phyloP scores from a whole-genome alignment of 371 early-diverging fungal genomes.

The Actinomucor elegans region DNA sequence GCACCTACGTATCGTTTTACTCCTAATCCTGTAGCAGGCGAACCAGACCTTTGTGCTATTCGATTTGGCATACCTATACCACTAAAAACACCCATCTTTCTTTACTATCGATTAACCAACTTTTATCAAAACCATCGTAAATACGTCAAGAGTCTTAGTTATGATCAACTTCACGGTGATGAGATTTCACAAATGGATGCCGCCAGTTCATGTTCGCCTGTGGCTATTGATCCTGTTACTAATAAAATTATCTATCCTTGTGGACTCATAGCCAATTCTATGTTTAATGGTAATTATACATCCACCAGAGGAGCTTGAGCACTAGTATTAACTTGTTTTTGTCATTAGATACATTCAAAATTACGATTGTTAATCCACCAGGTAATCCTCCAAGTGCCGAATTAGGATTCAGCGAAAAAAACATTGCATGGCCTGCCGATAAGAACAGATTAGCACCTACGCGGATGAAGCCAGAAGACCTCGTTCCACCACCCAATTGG shows the following conservation, averaged over 20 bases:
- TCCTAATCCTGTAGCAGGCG: slow-evolving; percentile 25
- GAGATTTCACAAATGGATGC: slow-evolving; percentile 31
- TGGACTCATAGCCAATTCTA: slow-evolving; percentile 91
- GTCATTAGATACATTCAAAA: slow-evolving; percentile 51
- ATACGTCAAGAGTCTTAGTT: slow-evolving; percentile 84
- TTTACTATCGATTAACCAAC: slow-evolving; percentile 87
- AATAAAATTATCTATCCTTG: slow-evolving; percentile 82
- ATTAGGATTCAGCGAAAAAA: slow-evolving; percentile 53
- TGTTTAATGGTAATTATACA: slow-evolving; percentile 75
- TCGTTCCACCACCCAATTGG: slow-evolving; percentile 76
- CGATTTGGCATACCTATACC: slow-evolving; percentile 59
- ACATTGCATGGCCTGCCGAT: slow-evolving; percentile 87
- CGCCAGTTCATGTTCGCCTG: slow-evolving; percentile 33
- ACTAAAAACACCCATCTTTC: slow-evolving; percentile 68
- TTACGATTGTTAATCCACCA: slow-evolving; percentile 49
- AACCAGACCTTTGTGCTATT: slow-evolving; percentile 60
- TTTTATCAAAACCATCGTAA: slow-evolving; percentile 95
- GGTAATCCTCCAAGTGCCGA: slow-evolving; percentile 21
- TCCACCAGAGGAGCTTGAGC: neutral
- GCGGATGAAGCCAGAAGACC: slow-evolving; percentile 33
- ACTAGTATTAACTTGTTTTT: neutral
- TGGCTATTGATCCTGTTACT: slow-evolving; percentile 27
- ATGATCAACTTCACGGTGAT: slow-evolving; percentile 77
- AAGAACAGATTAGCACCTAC: slow-evolving; percentile 57
- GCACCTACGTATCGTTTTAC: slow-evolving; percentile 34